Base-by-base conservation (phyloP, 1,284 basidiomycete genomes). In the Fereydounia khargensis region DNA sequence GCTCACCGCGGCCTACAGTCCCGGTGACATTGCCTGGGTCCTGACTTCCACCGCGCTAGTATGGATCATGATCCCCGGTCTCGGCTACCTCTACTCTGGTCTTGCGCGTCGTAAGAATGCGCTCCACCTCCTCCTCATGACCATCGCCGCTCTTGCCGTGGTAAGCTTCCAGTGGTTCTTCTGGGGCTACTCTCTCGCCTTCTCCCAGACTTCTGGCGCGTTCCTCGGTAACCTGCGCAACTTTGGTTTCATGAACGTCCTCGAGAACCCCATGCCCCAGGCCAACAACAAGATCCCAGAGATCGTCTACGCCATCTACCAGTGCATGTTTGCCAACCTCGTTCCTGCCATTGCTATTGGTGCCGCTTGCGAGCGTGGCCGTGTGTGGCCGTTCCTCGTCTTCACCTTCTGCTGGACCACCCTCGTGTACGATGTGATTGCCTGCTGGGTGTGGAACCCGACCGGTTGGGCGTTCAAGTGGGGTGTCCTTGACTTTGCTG, bases 401-500 rank as follows among this genome's bases (percentile, higher is more conserved):
- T 86, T 95, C 73, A 83, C 84, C 19, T 95, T 95, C 77, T 74
- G 84, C 55, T 95, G 91, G 91, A 80, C 84, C 69, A 89, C 88
- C 3, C 60, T 89, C 39, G 87, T 89, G 21, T 70, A 66, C 49
- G 64, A 63, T 36, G 64, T 63, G 32, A 49, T 73, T 30, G 68
- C 66, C 6, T 47, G 51, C 40, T 61, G 91, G 91, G 91, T 91
- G 0, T 97, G 92, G 91, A 91, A 89, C 77, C 54, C 83, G 33
- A 84, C 85, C 47, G 91, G 91, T 8, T 96, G 91, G 91, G 91
- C 84, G 0, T 85, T 84, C 77, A 86, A 85, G 65, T 91, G 88
- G 86, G 90, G 91, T 19, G 88, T 91, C 7, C 81, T 91, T 34
- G 91, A 95, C 77, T 91, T 85, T 68, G 91, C 92, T 81, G 89